Evolutionary conservation across 345 rosid genomes (phyloP).

Genomic region (Gossypium australe): DNA sequence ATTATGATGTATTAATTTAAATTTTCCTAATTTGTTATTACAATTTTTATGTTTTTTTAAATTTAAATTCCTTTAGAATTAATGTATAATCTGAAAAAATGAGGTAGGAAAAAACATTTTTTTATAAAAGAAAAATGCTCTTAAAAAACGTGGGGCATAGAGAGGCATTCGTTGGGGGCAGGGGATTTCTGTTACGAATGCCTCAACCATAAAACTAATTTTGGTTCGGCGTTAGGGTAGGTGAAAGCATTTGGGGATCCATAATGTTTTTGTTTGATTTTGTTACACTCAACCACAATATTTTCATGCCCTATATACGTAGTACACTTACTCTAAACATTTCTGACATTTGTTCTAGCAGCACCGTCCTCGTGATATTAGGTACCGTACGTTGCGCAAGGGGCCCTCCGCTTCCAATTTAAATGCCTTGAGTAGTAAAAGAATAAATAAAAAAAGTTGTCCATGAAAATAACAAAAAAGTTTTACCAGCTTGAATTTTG

Average conservation of each 20-base stretch:
- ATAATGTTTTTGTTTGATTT: background rate
- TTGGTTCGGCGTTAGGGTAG: too few relatives aligned
- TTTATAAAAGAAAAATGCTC: too few relatives aligned
- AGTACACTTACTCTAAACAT: background rate
- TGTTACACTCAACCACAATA: background rate
- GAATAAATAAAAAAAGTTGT: background rate
- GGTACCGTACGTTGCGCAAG: background rate
- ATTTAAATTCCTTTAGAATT: too few relatives aligned
- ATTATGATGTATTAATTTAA: too few relatives aligned
- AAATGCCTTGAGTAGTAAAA: background rate
- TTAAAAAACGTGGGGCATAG: too few relatives aligned
- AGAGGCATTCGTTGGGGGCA: too few relatives aligned
- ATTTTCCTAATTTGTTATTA: too few relatives aligned
- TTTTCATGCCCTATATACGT: constrained; percentile 16
- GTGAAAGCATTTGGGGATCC: constrained; percentile 14
- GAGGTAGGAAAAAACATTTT: too few relatives aligned
- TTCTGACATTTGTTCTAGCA: background rate
- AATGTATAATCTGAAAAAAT: too few relatives aligned
- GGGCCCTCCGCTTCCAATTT: background rate
- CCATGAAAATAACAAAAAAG: background rate
- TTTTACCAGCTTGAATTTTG: background rate
- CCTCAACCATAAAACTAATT: too few relatives aligned
- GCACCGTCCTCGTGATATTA: background rate
- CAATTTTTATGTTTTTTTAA: too few relatives aligned
- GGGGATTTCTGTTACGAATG: background rate